Conservation (phyloP, 495 filamentous ascomycete genomes). For the Arthonia radiata region DNA sequence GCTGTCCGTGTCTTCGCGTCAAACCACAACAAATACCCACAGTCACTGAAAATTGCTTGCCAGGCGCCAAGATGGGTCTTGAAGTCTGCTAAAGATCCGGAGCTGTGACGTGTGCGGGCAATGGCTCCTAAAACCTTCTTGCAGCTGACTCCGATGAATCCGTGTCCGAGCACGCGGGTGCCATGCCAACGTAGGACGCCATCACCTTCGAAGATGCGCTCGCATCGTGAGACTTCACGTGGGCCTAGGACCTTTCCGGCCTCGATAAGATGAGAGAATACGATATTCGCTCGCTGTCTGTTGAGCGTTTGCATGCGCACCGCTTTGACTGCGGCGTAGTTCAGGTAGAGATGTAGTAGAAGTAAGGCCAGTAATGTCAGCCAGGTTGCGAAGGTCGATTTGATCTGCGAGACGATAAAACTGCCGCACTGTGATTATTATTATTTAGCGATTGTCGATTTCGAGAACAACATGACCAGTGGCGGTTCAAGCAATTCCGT, state of each 20-base stretch:
- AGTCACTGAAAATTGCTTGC: conserved; percentile 23
- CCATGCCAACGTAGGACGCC: conserved; percentile 33
- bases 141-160: conserved; percentile 22
- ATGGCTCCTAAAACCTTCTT: conserved; percentile 13
- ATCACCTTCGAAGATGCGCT: conserved; percentile 47
- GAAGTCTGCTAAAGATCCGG: conserved; percentile 12
- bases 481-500: background rate
- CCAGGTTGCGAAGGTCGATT: conserved; percentile 50
- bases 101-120: conserved; percentile 14
- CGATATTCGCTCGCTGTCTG: conserved; percentile 61
- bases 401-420: conserved; percentile 51
- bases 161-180: conserved; percentile 21
- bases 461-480: conserved; percentile 2
- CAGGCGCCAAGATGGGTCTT: conserved; percentile 16
- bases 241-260: conserved; percentile 30
- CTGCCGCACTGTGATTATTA: conserved; percentile 61
- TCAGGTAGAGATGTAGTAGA: conserved; percentile 48
- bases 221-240: conserved; percentile 32
- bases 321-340: conserved; percentile 62
- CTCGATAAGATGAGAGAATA: conserved; percentile 36
- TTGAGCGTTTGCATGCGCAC: conserved; percentile 75
- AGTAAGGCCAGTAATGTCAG: conserved; percentile 45
- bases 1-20: conserved; percentile 18
- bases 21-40: conserved; percentile 31
- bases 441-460: no score